A percentile compares a stretch with the other conserved stretches of the same genome.
Conservation (phyloP, 257 asterid species). For the Nicotiana otophora region DNA sequence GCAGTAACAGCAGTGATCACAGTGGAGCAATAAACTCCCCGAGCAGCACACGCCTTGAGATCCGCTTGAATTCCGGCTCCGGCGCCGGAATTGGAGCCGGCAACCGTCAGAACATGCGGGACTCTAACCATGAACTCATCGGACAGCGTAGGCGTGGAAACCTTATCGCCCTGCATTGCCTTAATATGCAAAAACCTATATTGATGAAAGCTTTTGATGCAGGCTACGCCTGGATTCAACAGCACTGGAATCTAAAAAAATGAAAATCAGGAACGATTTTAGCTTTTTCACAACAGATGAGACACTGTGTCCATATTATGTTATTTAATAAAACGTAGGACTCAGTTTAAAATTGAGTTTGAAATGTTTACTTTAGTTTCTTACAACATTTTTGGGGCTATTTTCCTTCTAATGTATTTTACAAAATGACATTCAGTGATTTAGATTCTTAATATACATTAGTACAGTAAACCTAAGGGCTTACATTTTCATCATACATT, state of each 20-base stretch:
- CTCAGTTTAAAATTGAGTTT: too few relatives aligned
- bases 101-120: constrained; percentile 86
- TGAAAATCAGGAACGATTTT: neutral
- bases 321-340: too few relatives aligned
- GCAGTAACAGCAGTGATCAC: constrained; percentile 93
- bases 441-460: too few relatives aligned
- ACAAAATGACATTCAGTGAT: too few relatives aligned
- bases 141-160: neutral
- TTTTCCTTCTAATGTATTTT: too few relatives aligned
- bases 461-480: too few relatives aligned
- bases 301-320: too few relatives aligned
- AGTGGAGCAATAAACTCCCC: constrained; percentile 87
- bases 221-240: constrained; percentile 1
- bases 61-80: constrained; percentile 99
- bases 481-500: too few relatives aligned
- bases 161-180: constrained; percentile 35
- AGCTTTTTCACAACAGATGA: neutral
- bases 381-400: too few relatives aligned
- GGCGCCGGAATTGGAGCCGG: constrained; percentile 93
- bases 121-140: constrained; percentile 31
- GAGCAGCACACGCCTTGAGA: constrained; percentile 79
- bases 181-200: constrained; percentile 23
- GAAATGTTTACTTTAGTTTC: too few relatives aligned
- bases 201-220: neutral
- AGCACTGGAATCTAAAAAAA: neutral